Conservation (phyloP, 306 rosid genomes). For the Vigna reflexopilosa region DNA sequence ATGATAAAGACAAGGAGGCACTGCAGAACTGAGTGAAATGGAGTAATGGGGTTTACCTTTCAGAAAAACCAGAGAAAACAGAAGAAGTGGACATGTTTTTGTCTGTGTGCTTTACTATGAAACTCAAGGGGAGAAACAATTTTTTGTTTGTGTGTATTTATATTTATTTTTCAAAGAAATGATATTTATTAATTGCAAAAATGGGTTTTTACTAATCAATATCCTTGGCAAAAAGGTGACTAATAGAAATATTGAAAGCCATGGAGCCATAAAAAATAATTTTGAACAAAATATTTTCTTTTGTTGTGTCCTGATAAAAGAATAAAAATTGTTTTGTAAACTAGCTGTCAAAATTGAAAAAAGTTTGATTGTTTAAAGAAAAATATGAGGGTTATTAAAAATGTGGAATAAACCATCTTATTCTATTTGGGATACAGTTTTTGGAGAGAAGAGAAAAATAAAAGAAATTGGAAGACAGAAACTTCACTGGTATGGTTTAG, state of each 20-base stretch:
- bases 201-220: background rate
- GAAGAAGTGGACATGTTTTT: conserved; percentile 43
- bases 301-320: too few relatives aligned
- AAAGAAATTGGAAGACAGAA: background rate
- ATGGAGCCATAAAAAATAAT: background rate
- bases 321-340: background rate
- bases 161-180: background rate
- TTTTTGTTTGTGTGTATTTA: background rate
- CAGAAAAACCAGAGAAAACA: conserved; percentile 48
- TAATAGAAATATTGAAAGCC: background rate
- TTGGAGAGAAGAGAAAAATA: background rate
- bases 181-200: background rate
- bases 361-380: background rate
- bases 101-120: conserved; percentile 3
- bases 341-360: background rate
- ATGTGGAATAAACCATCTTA: background rate
- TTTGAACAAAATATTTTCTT: too few relatives aligned
- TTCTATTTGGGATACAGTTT: background rate
- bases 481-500: background rate
- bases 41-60: conserved; percentile 46
- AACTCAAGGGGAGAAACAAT: background rate
- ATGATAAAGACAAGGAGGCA: conserved; percentile 18
- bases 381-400: background rate
- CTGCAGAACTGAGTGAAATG: background rate
- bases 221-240: background rate